Base-by-base conservation (phyloP, 208 protist genomes). In the Trypanosoma rangeli region DNA sequence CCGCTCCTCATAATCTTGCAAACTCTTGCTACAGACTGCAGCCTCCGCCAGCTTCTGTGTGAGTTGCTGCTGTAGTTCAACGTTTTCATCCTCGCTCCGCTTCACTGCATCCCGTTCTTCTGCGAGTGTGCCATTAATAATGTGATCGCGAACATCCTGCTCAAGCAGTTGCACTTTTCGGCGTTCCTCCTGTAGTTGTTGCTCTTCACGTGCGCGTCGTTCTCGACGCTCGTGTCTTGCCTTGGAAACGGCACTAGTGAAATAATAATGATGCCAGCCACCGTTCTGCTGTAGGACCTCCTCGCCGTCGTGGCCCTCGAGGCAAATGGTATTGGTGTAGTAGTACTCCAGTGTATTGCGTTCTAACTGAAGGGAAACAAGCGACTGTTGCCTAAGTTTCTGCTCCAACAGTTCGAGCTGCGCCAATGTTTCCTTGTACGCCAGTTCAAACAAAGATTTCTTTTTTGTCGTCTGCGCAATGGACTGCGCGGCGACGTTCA, bases 291-390 rank as follows among this genome's bases (percentile, higher is more conserved):
- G 70, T 16, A 37, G 8, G 1, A 64, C 58, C 8, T 7, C 35
- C 33, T 67, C 59, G 20, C 59, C 72, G 33, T 65, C 64, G 44
- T 70, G 56, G 37, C 46, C 70, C 39, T 89, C 79, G 64, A 79
- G 79, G 49, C 67, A 67, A 22, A 89, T 74, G 48, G 39, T 60
- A 57, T 89, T 69, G 5, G 75, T 65, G 74, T 87, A 89, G 71
- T 92, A 92, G 57, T 85, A 89, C 10, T 84, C 77, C 20, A 92
- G 48, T 8, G 82, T 77, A 33, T 70, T 78, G 3, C 65, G 69
- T 55, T 93, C 87, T 16, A 93, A 55, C 0, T 69, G 59, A 5
- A 44, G 33, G 20, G 64, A 46, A 24, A 13, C 48, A 5, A 50
- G 37, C 12, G 70, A 7, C 39, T 71, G 60, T 39, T 66, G 44